These are phyloP conservation scores for Crucihimalaya himalaica DNA, from an alignment of 345 rosid species.

Conservation along the genomic window DNA sequence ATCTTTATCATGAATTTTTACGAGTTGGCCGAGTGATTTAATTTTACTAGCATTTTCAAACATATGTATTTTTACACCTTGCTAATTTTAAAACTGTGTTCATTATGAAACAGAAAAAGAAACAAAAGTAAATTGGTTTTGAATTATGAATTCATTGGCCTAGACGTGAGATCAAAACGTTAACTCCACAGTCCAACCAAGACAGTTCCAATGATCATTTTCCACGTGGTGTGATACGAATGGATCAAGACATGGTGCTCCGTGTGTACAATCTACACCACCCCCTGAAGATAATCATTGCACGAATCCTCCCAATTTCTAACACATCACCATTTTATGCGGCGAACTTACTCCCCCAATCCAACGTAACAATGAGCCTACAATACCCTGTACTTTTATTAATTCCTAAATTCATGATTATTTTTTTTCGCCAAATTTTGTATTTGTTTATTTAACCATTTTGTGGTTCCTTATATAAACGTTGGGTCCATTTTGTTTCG, in stretches of 20 bases:
- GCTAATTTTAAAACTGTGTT: too few relatives aligned
- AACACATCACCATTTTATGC: background rate
- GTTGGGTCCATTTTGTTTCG: background rate
- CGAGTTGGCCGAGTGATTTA: too few relatives aligned
- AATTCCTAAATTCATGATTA: background rate
- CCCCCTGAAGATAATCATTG: slow-evolving; percentile 9
- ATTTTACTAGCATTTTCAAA: too few relatives aligned
- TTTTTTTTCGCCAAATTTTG: background rate
- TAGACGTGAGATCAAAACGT: background rate
- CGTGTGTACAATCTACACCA: background rate
- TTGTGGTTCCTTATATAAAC: background rate
- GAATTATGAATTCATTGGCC: too few relatives aligned
- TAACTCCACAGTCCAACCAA: background rate
- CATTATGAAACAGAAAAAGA: too few relatives aligned
- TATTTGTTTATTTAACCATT: background rate
- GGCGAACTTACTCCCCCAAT: background rate
- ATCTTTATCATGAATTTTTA: too few relatives aligned
- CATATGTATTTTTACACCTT: too few relatives aligned
- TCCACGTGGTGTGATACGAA: background rate
- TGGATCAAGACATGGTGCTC: too few relatives aligned
- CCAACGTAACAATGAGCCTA: background rate
- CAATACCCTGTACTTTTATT: background rate
- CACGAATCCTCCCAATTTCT: background rate
- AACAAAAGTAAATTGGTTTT: too few relatives aligned
- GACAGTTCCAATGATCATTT: background rate